A percentile compares a stretch with the other conserved stretches of the same genome.
These are phyloP conservation scores for Saccharomyces hybrid DNA, from an alignment of 1,139 yeast species.

Conservation along the genomic window DNA sequence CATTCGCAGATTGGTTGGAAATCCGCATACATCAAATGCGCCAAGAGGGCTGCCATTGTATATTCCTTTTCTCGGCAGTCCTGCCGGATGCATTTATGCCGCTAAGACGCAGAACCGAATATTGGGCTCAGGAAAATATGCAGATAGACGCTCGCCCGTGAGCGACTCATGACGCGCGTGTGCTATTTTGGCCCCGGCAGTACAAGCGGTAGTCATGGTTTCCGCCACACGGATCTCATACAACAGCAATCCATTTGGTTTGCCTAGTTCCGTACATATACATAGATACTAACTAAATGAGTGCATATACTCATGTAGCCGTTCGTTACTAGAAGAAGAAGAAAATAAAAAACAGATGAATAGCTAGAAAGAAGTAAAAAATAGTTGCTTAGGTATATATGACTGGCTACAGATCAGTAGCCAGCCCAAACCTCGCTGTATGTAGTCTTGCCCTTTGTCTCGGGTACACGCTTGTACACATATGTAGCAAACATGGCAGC, in stretches of 20 bases:
- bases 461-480: conserved; percentile 52
- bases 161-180: background rate
- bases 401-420: conserved; percentile 5
- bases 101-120: background rate
- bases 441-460: conserved; percentile 55
- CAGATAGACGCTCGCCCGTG: background rate
- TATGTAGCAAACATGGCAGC: conserved; percentile 45
- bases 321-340: background rate
- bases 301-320: background rate
- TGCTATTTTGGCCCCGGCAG: background rate
- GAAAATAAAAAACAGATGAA: background rate
- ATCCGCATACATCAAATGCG: background rate
- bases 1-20: background rate
- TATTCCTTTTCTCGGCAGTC: background rate
- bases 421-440: conserved; percentile 24
- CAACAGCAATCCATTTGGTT: background rate
- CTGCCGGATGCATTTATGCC: conserved; percentile 1
- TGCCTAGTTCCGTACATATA: background rate
- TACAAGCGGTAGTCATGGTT: background rate
- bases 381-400: background rate
- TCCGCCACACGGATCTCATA: background rate
- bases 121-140: background rate
- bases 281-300: background rate
- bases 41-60: background rate
- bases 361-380: background rate